Percentiles rank a stretch among this genome's conserved stretches.
phyloP scores from a whole-genome alignment of 2,329 filamentous ascomycete species.

The Alternaria solani region DNA sequence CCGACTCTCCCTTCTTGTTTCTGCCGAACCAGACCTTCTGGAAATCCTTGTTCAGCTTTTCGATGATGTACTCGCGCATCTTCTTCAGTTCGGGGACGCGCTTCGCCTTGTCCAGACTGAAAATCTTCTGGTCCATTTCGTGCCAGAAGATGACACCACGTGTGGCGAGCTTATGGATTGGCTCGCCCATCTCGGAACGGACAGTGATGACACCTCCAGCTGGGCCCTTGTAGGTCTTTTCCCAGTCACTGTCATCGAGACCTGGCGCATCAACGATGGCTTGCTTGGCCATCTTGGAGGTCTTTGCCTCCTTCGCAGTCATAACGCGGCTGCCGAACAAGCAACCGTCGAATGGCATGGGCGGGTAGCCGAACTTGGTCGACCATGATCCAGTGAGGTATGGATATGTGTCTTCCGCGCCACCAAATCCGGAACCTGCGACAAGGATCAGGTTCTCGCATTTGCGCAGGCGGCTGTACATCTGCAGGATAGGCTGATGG shows the following conservation, averaged over 20 bases:
- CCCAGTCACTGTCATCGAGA: constrained; percentile 56
- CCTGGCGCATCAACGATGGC: constrained; percentile 56
- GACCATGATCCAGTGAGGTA: constrained; percentile 59
- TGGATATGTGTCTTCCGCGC: constrained; percentile 57
- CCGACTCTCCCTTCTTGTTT: constrained; percentile 53
- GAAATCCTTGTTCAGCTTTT: constrained; percentile 58
- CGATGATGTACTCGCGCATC: constrained; percentile 57
- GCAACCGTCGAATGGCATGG: constrained; percentile 59
- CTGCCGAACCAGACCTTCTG: constrained; percentile 60
- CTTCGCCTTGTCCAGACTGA: constrained; percentile 87
- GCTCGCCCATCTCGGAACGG: constrained; percentile 98
- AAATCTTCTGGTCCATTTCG: constrained; percentile 99
- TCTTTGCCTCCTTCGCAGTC: constrained; percentile 58
- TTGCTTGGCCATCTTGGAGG: constrained; percentile 54
- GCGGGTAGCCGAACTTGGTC: constrained; percentile 52
- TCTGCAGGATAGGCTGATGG: constrained; percentile 58
- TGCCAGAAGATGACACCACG: constrained; percentile 96
- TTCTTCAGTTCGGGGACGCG: constrained; percentile 54
- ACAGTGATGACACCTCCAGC: constrained; percentile 96
- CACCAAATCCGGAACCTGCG: constrained; percentile 59
- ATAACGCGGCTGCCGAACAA: constrained; percentile 59
- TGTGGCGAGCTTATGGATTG: constrained; percentile 97
- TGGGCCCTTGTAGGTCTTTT: constrained; percentile 67
- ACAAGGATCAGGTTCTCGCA: constrained; percentile 58
- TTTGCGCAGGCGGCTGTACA: constrained; percentile 56